A percentile compares a stretch with the other conserved stretches of the same genome.
These are phyloP conservation scores for Kodamaea suecica DNA, from an alignment of 1,139 yeast genomes.

Conservation along the genomic window DNA sequence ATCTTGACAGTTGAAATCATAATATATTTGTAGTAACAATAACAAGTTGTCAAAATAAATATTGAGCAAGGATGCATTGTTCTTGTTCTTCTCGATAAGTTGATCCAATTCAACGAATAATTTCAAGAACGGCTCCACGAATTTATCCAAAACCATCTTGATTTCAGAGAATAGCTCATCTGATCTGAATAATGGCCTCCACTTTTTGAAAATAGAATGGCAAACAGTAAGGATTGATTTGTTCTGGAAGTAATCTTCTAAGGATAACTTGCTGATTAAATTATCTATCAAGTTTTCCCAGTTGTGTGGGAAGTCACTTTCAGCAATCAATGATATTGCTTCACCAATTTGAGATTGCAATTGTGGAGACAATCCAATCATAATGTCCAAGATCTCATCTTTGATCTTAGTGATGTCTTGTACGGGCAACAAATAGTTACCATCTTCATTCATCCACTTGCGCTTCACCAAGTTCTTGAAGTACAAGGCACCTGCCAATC, in stretches of 20 bases:
- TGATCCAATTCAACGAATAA: constrained; percentile 66
- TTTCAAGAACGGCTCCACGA: constrained; percentile 75
- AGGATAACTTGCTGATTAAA: constrained; percentile 60
- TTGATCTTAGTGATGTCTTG: constrained; percentile 70
- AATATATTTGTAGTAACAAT: constrained; percentile 74
- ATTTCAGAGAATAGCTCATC: constrained; percentile 89
- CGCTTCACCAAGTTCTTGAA: constrained; percentile 85
- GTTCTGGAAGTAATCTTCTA: constrained; percentile 67
- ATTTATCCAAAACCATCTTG: constrained; percentile 78
- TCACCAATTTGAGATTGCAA: constrained; percentile 92
- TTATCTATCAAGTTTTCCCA: constrained; percentile 84
- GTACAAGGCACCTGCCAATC: constrained; percentile 87
- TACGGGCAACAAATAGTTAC: constrained; percentile 61
- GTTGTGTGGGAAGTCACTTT: constrained; percentile 87
- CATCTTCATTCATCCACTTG: constrained; percentile 89
- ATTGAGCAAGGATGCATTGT: constrained; percentile 42
- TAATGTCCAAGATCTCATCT: constrained; percentile 69
- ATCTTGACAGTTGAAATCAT: constrained; percentile 95
- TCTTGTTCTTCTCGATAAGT: constrained; percentile 52
- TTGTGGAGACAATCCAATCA: constrained; percentile 74
- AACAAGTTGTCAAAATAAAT: constrained; percentile 69
- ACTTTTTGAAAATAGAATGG: constrained; percentile 91
- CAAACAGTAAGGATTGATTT: constrained; percentile 89
- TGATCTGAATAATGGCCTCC: constrained; percentile 93
- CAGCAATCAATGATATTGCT: constrained; percentile 88